These are phyloP conservation scores for Kwoniella shandongensis DNA, from an alignment of 768 basidiomycete genomes.

Conservation along the genomic window DNA sequence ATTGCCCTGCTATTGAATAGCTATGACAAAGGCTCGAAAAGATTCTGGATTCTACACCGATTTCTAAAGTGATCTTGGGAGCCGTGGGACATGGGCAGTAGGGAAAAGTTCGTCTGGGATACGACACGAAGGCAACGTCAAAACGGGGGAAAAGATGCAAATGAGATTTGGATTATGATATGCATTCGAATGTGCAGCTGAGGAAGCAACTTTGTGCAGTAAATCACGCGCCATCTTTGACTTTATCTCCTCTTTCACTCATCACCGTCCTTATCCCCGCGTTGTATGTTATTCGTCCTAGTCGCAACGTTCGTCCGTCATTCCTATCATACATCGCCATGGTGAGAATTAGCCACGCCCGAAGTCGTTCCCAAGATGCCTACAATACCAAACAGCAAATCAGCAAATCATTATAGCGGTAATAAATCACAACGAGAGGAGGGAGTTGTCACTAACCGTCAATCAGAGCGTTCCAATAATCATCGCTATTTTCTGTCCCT, in stretches of 20 bases:
- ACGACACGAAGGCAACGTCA: too few relatives aligned
- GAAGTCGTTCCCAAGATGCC: conserved; percentile 19
- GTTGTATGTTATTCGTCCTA: too few relatives aligned
- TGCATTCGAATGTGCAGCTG: too few relatives aligned
- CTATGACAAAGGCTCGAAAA: conserved; percentile 84
- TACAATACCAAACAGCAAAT: neutral
- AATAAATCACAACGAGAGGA: neutral
- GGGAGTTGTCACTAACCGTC: conserved; percentile 42
- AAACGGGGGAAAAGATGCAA: too few relatives aligned
- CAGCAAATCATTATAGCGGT: neutral
- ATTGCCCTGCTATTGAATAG: conserved; percentile 54
- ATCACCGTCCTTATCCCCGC: too few relatives aligned
- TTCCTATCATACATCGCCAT: too few relatives aligned
- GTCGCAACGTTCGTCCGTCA: too few relatives aligned
- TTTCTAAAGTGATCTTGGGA: conserved; percentile 34
- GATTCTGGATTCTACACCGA: conserved; percentile 59
- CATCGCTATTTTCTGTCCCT: conserved; percentile 44
- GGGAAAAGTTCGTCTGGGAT: neutral
- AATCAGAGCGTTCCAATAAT: conserved; percentile 53
- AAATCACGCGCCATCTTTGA: too few relatives aligned
- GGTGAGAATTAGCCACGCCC: neutral
- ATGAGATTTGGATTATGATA: too few relatives aligned
- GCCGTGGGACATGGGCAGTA: too few relatives aligned
- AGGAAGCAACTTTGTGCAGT: too few relatives aligned
- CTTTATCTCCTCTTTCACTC: too few relatives aligned